A percentile compares a stretch with the other conserved stretches of the same genome.
Evolutionary conservation across 164 flowering plant species (phyloP).

Genomic region (Macadamia tetraphylla): DNA sequence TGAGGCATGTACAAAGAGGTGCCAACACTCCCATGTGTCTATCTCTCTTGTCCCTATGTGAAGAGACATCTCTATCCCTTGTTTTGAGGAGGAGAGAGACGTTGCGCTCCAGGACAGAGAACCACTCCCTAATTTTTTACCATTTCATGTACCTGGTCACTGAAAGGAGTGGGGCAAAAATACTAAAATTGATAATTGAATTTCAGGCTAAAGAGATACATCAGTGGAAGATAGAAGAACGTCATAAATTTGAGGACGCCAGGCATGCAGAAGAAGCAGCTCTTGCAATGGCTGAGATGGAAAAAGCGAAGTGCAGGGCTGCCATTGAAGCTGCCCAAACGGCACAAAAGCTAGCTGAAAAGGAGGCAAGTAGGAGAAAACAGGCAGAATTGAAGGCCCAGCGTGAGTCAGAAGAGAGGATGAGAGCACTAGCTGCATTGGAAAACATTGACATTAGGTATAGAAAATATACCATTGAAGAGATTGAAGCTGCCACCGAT

Average conservation of each 20-base stretch:
- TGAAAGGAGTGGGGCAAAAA: background rate
- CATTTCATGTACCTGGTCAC: too few species aligned
- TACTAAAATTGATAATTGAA: background rate
- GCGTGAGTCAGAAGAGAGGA: slow-evolving; percentile 48
- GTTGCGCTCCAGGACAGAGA: too few species aligned
- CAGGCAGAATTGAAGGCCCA: slow-evolving; percentile 53
- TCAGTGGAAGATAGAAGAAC: slow-evolving; percentile 54
- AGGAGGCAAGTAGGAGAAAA: slow-evolving; percentile 49
- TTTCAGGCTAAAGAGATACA: slow-evolving; percentile 51
- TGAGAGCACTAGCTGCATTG: slow-evolving; percentile 33
- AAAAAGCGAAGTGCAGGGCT: slow-evolving; percentile 57
- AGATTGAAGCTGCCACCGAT: slow-evolving; percentile 58
- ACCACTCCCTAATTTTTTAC: too few species aligned
- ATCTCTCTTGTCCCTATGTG: too few species aligned
- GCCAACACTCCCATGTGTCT: too few species aligned
- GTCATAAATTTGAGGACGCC: slow-evolving; percentile 46
- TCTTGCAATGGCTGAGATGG: slow-evolving; percentile 46
- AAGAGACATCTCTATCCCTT: too few species aligned
- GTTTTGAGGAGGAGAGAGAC: too few species aligned
- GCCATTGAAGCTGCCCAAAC: slow-evolving; percentile 64
- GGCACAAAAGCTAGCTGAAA: slow-evolving; percentile 57
- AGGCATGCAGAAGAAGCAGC: slow-evolving; percentile 53
- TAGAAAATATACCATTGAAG: slow-evolving; percentile 53
- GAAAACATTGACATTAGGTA: slow-evolving; percentile 39
- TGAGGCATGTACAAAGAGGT: too few species aligned